Conservation (phyloP, 1,139 yeast genomes). For the Hyphopichia burtonii region DNA sequence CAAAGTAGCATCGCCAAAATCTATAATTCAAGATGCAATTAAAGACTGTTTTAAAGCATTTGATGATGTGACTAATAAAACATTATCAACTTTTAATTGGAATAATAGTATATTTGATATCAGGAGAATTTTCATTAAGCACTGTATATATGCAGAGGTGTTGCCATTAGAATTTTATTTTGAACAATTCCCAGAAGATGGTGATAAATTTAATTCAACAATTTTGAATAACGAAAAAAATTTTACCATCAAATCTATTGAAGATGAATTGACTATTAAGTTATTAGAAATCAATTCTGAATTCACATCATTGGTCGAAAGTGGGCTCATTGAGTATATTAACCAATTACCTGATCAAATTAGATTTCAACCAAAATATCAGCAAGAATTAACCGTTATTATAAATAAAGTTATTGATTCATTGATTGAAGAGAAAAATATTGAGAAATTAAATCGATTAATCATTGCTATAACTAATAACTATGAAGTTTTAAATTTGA, state of each 20-base stretch:
- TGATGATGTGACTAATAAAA: constrained; percentile 9
- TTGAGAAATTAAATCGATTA: constrained; percentile 49
- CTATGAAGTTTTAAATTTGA: constrained; percentile 39
- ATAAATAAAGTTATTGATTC: constrained; percentile 34
- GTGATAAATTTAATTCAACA: constrained; percentile 33
- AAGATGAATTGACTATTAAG: constrained; percentile 26
- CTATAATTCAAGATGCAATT: constrained; percentile 3
- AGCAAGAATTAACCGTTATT: constrained; percentile 33
- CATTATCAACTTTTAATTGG: constrained; percentile 10
- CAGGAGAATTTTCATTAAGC: constrained; percentile 55
- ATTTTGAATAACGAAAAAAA: constrained; percentile 21
- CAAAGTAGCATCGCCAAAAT: constrained; percentile 5
- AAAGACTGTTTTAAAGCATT: constrained; percentile 14
- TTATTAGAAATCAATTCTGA: constrained; percentile 52
- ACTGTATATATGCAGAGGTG: constrained; percentile 37
- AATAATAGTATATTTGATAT: constrained; percentile 38
- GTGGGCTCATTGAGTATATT: constrained; percentile 45
- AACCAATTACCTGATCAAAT: constrained; percentile 23
- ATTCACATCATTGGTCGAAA: constrained; percentile 53
- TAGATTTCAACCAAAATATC: constrained; percentile 40
- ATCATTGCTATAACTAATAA: constrained; percentile 45
- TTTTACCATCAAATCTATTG: constrained; percentile 15
- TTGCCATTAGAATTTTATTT: constrained; percentile 44
- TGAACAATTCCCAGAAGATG: constrained; percentile 37
- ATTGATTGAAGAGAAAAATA: constrained; percentile 38